Conservation (phyloP, 805 yeast species). For the Nakazawaea molendinolei region DNA sequence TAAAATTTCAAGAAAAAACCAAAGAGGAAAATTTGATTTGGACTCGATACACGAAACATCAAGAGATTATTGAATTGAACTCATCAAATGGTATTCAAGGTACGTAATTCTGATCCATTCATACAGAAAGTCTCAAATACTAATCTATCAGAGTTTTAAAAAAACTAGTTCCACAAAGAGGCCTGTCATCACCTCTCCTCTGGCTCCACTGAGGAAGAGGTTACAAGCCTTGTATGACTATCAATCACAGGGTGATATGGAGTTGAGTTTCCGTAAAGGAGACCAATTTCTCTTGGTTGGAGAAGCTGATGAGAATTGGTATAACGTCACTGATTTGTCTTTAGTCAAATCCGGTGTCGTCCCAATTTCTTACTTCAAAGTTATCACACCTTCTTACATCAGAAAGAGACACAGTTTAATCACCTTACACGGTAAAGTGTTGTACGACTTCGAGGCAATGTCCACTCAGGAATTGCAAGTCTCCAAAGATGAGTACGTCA, state of each 20-base stretch:
- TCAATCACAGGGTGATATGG: slow-evolving; percentile 73
- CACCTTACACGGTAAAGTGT: slow-evolving; percentile 69
- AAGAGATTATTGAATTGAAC: too few species aligned
- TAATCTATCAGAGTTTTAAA: slow-evolving; percentile 4
- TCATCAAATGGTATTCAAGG: slow-evolving; percentile 8
- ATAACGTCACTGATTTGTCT: slow-evolving; percentile 83
- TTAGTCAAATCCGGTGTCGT: slow-evolving; percentile 74
- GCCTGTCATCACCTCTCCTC: slow-evolving; percentile 11
- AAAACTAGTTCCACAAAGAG: slow-evolving; percentile 1
- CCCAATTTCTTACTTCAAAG: slow-evolving; percentile 79
- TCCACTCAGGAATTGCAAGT: slow-evolving; percentile 81
- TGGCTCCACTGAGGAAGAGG: slow-evolving; percentile 37
- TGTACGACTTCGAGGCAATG: slow-evolving; percentile 84
- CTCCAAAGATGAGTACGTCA: slow-evolving; percentile 78
- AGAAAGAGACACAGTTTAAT: slow-evolving; percentile 17
- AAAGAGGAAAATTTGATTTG: background rate
- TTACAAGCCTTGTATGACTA: slow-evolving; percentile 79
- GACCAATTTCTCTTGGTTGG: slow-evolving; percentile 83
- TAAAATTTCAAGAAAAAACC: background rate
- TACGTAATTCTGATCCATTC: slow-evolving; percentile 1
- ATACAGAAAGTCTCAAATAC: background rate
- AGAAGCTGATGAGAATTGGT: slow-evolving; percentile 64
- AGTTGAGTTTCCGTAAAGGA: slow-evolving; percentile 70
- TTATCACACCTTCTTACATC: slow-evolving; percentile 48
- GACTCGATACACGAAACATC: background rate